Percentiles rank a stretch among this genome's conserved stretches.
Conservation (phyloP, 2,329 filamentous ascomycete species). For the Penicillium sp. region DNA sequence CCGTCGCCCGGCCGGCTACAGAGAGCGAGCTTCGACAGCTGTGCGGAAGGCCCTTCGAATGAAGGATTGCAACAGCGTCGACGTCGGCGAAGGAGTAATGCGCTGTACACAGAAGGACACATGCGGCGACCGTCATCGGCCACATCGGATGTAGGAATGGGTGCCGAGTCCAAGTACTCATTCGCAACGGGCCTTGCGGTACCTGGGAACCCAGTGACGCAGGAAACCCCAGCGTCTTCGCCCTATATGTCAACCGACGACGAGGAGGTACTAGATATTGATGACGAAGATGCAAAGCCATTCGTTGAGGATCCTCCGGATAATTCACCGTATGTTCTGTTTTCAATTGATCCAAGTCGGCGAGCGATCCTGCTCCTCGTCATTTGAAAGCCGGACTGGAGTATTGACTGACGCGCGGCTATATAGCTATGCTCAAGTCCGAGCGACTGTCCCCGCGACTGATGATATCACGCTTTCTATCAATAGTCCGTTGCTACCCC, state of each 20-base stretch:
- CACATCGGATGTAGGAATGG: constrained; percentile 38
- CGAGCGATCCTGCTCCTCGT: neutral
- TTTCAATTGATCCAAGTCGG: neutral
- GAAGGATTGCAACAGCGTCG: constrained; percentile 7
- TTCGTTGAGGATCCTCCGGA: constrained; percentile 40
- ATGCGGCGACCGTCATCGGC: constrained; percentile 34
- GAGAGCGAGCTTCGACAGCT: constrained; percentile 19
- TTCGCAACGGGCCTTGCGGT: constrained; percentile 36
- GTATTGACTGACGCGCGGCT: constrained; percentile 2
- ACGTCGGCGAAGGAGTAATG: constrained; percentile 23
- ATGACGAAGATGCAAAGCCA: constrained; percentile 38
- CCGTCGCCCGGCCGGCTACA: neutral
- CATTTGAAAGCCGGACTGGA: neutral
- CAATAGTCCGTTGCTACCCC: constrained; percentile 55
- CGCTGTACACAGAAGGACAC: constrained; percentile 16
- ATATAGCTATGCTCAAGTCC: constrained; percentile 69
- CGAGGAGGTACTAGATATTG: constrained; percentile 31
- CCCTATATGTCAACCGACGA: constrained; percentile 28
- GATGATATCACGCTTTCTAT: constrained; percentile 80
- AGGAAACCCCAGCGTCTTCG: constrained; percentile 30
- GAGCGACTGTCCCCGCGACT: constrained; percentile 75
- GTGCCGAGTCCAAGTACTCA: constrained; percentile 37
- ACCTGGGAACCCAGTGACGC: constrained; percentile 30
- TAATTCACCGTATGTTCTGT: constrained; percentile 34
- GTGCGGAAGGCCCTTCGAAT: constrained; percentile 21